phyloP scores from a whole-genome alignment of 108 stramenopile species.

The Aurantiochytrium sp. region DNA sequence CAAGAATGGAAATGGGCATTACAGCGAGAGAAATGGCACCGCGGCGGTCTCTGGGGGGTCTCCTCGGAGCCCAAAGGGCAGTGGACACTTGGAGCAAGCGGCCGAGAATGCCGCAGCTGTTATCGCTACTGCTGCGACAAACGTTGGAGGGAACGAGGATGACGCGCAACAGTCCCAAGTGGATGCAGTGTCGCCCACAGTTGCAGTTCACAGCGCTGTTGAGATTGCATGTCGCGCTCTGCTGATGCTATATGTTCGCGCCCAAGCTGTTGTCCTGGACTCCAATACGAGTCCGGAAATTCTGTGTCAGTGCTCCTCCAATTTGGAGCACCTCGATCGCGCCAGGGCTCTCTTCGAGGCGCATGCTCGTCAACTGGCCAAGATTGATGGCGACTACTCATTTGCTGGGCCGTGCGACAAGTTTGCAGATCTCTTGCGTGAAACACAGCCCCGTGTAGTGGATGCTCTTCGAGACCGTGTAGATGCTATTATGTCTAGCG shows the following conservation, averaged over 20 bases:
- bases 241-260: background rate
- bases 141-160: too few relatives aligned
- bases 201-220: background rate
- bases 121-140: too few relatives aligned
- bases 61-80: too few relatives aligned
- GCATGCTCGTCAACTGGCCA: background rate
- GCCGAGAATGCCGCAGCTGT: too few relatives aligned
- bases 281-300: background rate
- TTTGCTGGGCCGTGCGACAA: background rate
- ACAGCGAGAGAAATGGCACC: too few relatives aligned
- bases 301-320: background rate
- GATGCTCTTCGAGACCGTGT: background rate
- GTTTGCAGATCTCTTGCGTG: background rate
- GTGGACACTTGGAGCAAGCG: too few relatives aligned
- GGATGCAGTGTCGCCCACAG: background rate
- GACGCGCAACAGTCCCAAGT: too few relatives aligned
- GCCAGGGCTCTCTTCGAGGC: background rate
- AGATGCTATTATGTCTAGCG: background rate
- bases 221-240: background rate
- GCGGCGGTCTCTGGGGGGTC: too few relatives aligned
- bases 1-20: too few relatives aligned
- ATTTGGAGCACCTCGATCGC: background rate
- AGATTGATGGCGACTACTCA: background rate
- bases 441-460: background rate
- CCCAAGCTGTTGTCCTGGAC: background rate